Evolutionary conservation across 2,329 filamentous ascomycete species (phyloP).

Genomic region (Cladosporium sp.): DNA sequence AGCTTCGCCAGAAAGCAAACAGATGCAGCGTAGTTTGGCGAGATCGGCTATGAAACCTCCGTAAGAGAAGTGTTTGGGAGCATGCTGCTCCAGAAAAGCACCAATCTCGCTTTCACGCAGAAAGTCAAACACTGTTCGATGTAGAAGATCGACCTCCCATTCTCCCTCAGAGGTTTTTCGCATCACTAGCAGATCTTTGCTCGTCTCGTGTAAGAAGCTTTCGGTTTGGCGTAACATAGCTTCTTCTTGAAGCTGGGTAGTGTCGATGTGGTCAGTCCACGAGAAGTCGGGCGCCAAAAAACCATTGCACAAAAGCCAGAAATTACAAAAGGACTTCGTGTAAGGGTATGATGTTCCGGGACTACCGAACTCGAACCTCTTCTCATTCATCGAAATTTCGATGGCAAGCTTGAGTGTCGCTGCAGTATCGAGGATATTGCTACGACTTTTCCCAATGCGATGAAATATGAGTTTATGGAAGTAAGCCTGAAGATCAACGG

Average conservation of each 20-base stretch:
- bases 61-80: background rate
- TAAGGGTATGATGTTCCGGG: background rate
- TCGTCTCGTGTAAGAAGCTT: background rate
- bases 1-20: background rate
- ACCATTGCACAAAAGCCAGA: background rate
- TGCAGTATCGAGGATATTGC: background rate
- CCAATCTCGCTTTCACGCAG: background rate
- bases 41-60: background rate
- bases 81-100: background rate
- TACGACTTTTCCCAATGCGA: background rate
- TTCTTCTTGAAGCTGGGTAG: too few species aligned
- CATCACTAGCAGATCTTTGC: background rate
- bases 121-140: constrained; percentile 1
- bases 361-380: too few species aligned
- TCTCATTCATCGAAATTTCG: background rate
- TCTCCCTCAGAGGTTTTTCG: background rate
- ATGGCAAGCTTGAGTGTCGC: background rate
- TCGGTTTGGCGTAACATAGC: background rate
- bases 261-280: too few species aligned
- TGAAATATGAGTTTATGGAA: background rate
- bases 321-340: background rate
- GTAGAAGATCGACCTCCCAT: background rate
- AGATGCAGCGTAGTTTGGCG: background rate
- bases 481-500: background rate
- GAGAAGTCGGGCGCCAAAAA: too few species aligned